phyloP scores from a whole-genome alignment of 2,329 filamentous ascomycete genomes.

The Arthrobotrys entomopaga region DNA sequence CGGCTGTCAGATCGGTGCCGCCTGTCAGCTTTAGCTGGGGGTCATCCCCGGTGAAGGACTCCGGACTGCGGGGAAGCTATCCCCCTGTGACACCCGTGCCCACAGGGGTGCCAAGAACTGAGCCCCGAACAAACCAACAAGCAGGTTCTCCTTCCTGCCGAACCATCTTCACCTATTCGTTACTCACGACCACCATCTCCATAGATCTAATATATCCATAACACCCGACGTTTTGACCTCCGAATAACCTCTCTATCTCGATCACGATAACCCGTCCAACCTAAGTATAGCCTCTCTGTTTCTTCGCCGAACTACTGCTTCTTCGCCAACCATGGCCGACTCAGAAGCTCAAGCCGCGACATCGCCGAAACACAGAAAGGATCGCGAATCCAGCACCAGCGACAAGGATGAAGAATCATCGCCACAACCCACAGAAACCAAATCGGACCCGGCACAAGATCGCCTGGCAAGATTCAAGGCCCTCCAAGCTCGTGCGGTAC shows the following conservation, averaged over 20 bases:
- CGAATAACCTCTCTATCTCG: background rate
- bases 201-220: constrained; percentile 6
- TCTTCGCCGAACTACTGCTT: background rate
- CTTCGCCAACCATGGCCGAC: constrained; percentile 42
- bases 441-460: constrained; percentile 66
- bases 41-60: constrained; percentile 5
- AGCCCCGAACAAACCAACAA: constrained; percentile 12
- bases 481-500: constrained; percentile 78
- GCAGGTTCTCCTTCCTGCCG: too few relatives aligned
- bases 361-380: constrained; percentile 48
- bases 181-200: background rate
- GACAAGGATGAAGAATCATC: constrained; percentile 30
- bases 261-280: constrained; percentile 3
- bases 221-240: constrained; percentile 22
- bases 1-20: background rate
- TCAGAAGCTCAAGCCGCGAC: constrained; percentile 38
- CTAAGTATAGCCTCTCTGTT: background rate
- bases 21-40: constrained; percentile 21
- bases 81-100: constrained; percentile 21
- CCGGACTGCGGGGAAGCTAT: constrained; percentile 1
- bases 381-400: constrained; percentile 41
- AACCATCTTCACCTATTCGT: too few relatives aligned
- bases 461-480: constrained; percentile 85
- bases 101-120: constrained; percentile 2
- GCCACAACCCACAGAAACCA: constrained; percentile 40